phyloP scores from a whole-genome alignment of 768 basidiomycete genomes.

The Lentinus brumalis region DNA sequence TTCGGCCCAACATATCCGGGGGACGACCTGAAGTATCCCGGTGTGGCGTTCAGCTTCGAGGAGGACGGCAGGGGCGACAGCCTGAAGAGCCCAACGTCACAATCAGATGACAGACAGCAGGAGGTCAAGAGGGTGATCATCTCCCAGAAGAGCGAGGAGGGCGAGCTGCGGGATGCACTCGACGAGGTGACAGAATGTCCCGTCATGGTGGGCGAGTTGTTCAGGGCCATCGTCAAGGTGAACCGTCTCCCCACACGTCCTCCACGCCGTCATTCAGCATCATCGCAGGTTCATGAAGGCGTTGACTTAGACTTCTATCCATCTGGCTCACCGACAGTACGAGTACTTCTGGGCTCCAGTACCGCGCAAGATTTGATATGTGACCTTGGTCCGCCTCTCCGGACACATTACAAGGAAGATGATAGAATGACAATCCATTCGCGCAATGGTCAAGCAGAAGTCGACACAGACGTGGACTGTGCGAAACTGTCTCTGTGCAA shows the following conservation, averaged over 20 bases:
- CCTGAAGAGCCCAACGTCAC: conserved; percentile 42
- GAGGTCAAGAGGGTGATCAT: conserved; percentile 79
- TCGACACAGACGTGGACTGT: conserved; percentile 55
- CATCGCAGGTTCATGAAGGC: conserved; percentile 68
- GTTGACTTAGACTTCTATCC: conserved; percentile 71
- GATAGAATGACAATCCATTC: conserved; percentile 85
- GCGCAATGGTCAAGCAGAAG: conserved; percentile 43
- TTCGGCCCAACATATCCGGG: conserved; percentile 86
- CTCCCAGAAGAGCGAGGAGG: conserved; percentile 64
- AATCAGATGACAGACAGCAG: conserved; percentile 64
- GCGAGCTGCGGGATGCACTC: conserved; percentile 62
- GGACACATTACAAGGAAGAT: conserved; percentile 86
- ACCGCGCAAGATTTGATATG: conserved; percentile 80
- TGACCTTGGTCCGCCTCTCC: conserved; percentile 77
- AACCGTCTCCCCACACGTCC: background rate
- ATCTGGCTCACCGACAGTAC: conserved; percentile 49
- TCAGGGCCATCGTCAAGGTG: conserved; percentile 70
- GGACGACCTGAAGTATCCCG: conserved; percentile 79
- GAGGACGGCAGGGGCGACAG: conserved; percentile 62
- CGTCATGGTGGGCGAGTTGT: conserved; percentile 72
- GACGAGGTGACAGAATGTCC: conserved; percentile 70
- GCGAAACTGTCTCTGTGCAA: conserved; percentile 14
- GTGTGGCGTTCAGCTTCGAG: conserved; percentile 82
- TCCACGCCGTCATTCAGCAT: conserved; percentile 1
- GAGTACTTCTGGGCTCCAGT: conserved; percentile 70